Base-by-base conservation (phyloP, 2,329 filamentous ascomycete genomes). In the Penicillium sp. region DNA sequence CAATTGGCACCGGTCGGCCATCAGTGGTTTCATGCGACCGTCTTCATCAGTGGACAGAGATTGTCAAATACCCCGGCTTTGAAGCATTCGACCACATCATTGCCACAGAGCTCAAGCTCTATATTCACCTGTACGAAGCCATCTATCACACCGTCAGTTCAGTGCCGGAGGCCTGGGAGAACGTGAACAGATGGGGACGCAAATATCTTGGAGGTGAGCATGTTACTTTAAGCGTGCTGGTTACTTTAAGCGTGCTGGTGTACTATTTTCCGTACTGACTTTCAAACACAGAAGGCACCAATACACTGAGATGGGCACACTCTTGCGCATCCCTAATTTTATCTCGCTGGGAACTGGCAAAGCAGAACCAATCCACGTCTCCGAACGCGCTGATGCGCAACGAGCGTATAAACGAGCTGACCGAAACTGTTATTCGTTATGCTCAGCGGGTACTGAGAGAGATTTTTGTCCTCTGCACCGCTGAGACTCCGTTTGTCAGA, bases 301-400 rank as follows among this genome's bases (percentile, higher is more conserved):
- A 10, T 9, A 8, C 13, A 29, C 23, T 57, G 10, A 41, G 42
- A 48, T 57, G 55, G 55, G 50, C 50, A 2, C 42, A 54, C 15
- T 57, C 43, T 13, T 57, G 55, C 23, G 42, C 23, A 25, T 57
- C 55, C 6, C 43, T 57, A 29, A 54, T 57, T 12, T 23, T 57
- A 19, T 57, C 55, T 10, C 55, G 55, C 35, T 57, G 55, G 55
- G 55, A 57, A 23, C 29, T 57, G 4, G 55, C 55, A 43, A 57
- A 57, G 23, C 55, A 57, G 12, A 41, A 54, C 4, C 29, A 54
- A 19, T 12, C 13, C 49, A 54, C 29, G 2, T 37, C 50, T 17
- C 42, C 55, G 5, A 31, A 37, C 35, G 48, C 43, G 0, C 55
- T 46, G 17, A 21, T 41, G 27, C 50, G 37, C 8, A 54, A 29